Base-by-base conservation (phyloP, 1,139 yeast species). In the Kodamaea suecica region DNA sequence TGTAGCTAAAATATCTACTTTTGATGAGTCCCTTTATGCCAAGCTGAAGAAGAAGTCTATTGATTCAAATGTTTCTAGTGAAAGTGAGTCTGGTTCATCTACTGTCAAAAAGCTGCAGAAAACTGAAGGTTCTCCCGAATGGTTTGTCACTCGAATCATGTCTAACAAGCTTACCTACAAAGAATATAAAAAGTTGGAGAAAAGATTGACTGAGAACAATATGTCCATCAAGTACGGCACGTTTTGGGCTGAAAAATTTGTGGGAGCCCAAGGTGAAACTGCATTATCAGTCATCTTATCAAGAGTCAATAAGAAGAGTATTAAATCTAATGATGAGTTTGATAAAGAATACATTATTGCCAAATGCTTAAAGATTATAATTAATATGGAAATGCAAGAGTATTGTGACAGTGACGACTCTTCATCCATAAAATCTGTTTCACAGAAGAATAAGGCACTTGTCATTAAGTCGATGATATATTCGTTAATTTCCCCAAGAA, bases 291-390 rank as follows among this genome's bases (percentile, higher is more conserved):
- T 66, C 5, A 57, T 65, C 10, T 58, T 70, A 24, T 50, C 66
- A 2, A 49, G 70, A 31, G 57, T 68, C 25, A 67, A 66, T 43
- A 66, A 59, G 40, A 66, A 67, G 43, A 65, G 70, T 42, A 67
- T 69, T 38, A 70, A 70, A 45, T 63, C 59, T 1, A 68, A 70
- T 40, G 73, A 68, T 23, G 74, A 69, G 39, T 65, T 69, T 28
- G 73, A 69, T 35, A 59, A 54, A 38, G 76, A 70, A 42, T 64
- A 46, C 36, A 44, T 53, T 12, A 66, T 70, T 19, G 63, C 70
- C 9, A 57, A 55, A 41, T 69, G 74, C 39, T 55, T 70, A 33
- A 64, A 59, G 39, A 55, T 54, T 36, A 59, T 68, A 3, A 38
- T 68, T 17, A 55, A 57, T 34, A 49, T 49, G 17, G 57, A 52